Percentiles rank a stretch among this genome's conserved stretches.
These are phyloP conservation scores for Keithomyces neogunnii DNA, from an alignment of 2,329 filamentous ascomycete genomes.

Conservation along the genomic window DNA sequence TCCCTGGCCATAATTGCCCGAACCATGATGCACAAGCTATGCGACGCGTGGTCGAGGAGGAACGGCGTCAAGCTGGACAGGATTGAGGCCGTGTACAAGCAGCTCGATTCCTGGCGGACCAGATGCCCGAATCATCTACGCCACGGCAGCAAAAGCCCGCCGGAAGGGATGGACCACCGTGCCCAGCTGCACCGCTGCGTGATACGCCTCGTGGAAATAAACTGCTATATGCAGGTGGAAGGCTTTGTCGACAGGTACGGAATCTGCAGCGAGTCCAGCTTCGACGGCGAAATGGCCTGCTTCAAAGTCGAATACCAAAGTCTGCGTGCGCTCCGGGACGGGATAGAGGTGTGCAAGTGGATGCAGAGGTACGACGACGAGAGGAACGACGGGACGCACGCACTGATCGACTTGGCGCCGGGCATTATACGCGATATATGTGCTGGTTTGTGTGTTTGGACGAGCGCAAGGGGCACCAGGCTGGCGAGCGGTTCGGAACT, in stretches of 20 bases:
- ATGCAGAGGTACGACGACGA: neutral
- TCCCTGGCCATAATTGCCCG: conserved; percentile 12
- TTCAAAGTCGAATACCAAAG: conserved; percentile 10
- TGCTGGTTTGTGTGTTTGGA: conserved; percentile 4
- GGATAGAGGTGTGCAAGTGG: conserved; percentile 6
- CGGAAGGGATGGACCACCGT: neutral
- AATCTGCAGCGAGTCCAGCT: neutral
- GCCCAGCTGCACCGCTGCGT: conserved; percentile 11
- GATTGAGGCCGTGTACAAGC: no score
- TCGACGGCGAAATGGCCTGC: conserved; percentile 5
- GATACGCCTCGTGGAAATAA: conserved; percentile 11
- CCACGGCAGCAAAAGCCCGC: neutral
- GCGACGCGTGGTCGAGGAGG: conserved; percentile 4
- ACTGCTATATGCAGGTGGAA: conserved; percentile 14
- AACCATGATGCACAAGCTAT: conserved; percentile 6
- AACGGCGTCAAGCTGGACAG: conserved; percentile 3
- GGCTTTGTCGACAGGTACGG: conserved; percentile 10
- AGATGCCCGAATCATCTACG: neutral
- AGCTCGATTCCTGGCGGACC: no score
- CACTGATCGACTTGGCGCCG: conserved; percentile 10
- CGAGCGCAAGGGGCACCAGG: neutral
- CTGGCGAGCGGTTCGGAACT: no score
- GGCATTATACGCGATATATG: conserved; percentile 12
- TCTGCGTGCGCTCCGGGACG: conserved; percentile 8
- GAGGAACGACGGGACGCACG: neutral